These are phyloP conservation scores for Cryphonectria carpinicola DNA, from an alignment of 2,329 filamentous ascomycete genomes.

Conservation along the genomic window DNA sequence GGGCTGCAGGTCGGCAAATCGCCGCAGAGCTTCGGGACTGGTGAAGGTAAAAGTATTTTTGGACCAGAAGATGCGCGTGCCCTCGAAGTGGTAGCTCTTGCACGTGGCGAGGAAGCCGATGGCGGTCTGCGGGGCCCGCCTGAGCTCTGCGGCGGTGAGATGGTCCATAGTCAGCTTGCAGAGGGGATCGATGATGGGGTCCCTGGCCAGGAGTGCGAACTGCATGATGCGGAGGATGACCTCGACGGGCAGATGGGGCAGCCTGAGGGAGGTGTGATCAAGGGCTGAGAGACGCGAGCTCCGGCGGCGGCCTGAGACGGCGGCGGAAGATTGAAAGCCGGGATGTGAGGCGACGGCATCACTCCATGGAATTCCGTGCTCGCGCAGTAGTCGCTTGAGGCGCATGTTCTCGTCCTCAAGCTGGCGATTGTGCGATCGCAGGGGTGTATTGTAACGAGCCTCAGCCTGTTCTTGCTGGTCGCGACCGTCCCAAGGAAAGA, in stretches of 20 bases:
- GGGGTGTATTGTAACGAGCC: conserved; percentile 51
- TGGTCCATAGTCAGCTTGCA: conserved; percentile 48
- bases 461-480: conserved; percentile 57
- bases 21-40: conserved; percentile 51
- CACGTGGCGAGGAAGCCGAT: conserved; percentile 58
- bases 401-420: conserved; percentile 53
- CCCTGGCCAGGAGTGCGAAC: conserved; percentile 52
- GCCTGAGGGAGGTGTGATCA: conserved; percentile 27
- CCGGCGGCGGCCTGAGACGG: conserved; percentile 30
- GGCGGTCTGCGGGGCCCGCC: conserved; percentile 52
- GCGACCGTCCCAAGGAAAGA: conserved; percentile 53
- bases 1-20: conserved; percentile 51
- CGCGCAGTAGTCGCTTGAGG: conserved; percentile 55
- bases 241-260: conserved; percentile 55
- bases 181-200: conserved; percentile 59
- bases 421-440: conserved; percentile 50
- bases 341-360: conserved; percentile 39
- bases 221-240: conserved; percentile 56
- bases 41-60: conserved; percentile 61
- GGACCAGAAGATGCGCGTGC: conserved; percentile 53
- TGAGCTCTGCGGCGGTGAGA: conserved; percentile 48
- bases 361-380: conserved; percentile 58
- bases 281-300: conserved; percentile 36
- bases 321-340: conserved; percentile 39
- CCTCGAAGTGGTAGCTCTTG: conserved; percentile 53